Conservation (phyloP, 805 yeast species). For the Saccharomycopsis selenospora region DNA sequence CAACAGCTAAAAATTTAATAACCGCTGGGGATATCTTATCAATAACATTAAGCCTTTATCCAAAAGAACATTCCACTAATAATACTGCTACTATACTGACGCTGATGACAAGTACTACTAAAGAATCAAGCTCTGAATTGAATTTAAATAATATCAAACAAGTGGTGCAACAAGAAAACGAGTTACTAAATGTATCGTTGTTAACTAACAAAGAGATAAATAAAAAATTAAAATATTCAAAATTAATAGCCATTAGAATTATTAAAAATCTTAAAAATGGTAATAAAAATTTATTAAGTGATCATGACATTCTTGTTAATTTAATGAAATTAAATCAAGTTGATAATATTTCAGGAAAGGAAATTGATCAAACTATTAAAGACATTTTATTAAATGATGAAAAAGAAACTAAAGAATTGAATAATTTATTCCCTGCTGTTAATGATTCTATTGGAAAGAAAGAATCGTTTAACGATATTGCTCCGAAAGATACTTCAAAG, state of each 20-base stretch:
- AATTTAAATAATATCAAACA: slow-evolving; percentile 2
- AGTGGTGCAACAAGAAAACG: not conserved
- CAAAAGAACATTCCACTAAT: not conserved
- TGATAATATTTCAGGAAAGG: not conserved
- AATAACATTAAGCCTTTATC: slow-evolving; percentile 10
- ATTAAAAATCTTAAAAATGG: slow-evolving; percentile 1
- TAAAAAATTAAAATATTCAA: slow-evolving; percentile 7
- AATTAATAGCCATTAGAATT: slow-evolving; percentile 7
- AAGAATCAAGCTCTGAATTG: not conserved
- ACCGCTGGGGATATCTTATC: slow-evolving; percentile 8
- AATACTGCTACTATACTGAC: not conserved
- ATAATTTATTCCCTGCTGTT: not conserved
- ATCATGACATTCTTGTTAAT: slow-evolving; percentile 1
- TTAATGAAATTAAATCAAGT: slow-evolving; percentile 4
- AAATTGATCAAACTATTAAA: slow-evolving; percentile 4
- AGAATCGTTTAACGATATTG: no score
- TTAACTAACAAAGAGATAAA: slow-evolving; percentile 4
- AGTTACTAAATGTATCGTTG: not conserved
- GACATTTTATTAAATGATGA: not conserved
- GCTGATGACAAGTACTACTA: not conserved
- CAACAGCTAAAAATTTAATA: slow-evolving; percentile 5
- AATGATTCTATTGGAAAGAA: not conserved
- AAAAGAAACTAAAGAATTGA: not conserved
- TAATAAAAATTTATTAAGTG: not conserved
- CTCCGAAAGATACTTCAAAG: no score